Percentiles rank a stretch among this genome's conserved stretches.
These are phyloP conservation scores for Castanea mollissima DNA, from an alignment of 306 rosid genomes.

Conservation along the genomic window DNA sequence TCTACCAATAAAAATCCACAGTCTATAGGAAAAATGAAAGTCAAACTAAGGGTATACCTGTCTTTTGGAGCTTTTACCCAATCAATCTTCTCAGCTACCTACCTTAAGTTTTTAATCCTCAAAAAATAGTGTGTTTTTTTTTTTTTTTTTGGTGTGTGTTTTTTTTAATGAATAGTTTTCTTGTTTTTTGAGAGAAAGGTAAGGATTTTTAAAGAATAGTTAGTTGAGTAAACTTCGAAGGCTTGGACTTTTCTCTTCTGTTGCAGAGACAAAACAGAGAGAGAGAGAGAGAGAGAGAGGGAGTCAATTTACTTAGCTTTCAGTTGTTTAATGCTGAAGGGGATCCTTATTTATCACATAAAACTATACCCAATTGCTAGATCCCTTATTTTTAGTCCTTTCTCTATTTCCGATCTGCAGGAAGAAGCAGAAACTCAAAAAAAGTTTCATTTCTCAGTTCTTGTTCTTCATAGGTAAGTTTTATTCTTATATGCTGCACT, in stretches of 20 bases:
- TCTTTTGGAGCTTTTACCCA: neutral
- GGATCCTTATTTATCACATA: slow-evolving; percentile 35
- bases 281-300: neutral
- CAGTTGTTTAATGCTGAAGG: slow-evolving; percentile 37
- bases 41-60: slow-evolving; percentile 17
- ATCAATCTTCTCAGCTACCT: neutral
- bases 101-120: neutral
- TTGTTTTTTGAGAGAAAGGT: too few relatives aligned
- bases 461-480: slow-evolving; percentile 39
- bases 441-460: slow-evolving; percentile 4
- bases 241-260: neutral
- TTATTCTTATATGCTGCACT: slow-evolving; percentile 10
- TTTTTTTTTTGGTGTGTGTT: too few relatives aligned
- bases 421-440: neutral
- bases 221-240: neutral
- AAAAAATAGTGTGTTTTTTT: neutral
- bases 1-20: slow-evolving; percentile 8
- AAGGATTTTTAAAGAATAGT: neutral
- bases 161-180: neutral
- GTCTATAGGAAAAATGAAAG: neutral
- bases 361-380: slow-evolving; percentile 20
- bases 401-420: slow-evolving; percentile 28
- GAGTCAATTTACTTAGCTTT: slow-evolving; percentile 38
- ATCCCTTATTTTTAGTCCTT: slow-evolving; percentile 9
- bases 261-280: neutral